Base-by-base conservation (phyloP, 176 grass and related monocot species). In the Pontederia crassipes region DNA sequence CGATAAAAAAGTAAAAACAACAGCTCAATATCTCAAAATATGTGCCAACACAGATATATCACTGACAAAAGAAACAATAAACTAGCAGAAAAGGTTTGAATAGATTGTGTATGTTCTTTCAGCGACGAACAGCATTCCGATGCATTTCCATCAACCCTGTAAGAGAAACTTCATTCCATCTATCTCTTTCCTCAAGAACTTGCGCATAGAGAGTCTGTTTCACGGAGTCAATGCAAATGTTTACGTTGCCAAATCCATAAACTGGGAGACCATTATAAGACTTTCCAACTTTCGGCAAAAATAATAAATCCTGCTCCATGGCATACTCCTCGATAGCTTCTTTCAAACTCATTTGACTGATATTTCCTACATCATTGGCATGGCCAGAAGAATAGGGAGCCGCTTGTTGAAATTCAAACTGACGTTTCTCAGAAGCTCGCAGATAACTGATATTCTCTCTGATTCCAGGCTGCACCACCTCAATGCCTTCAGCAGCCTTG, bases 321-420 rank as follows among this genome's bases (percentile, higher is more conserved):
- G 92, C 92, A 80, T 82, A 96, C 54, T 75, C 83, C 73, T 96
- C 83, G 16, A 91, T 85, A 58, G 70, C 77, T 68, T 96, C 92
- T 69, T 85, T 96, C 69, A 91, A 96, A 52, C 81, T 96, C 81
- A 90, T 72, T 83, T 88, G 83, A 1, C 72, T 68, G 70, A 79
- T 63, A 50, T 45, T 16, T 46, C 72, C 69, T 35, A 71, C 75
- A 54, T 75, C 67, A 29, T 64, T 78, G 18, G 68, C 55, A 70
- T 70, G 45, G 49, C 72, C 72, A 72, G 59, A 48, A 7, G 68
- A 13, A 65, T 72, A 74, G 48, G 77, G 65, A 9, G 72, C 63
- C 62, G 80, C 73, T 70, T 87, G 77, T 49, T 90, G 83, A 18
- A 80, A 78, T 61, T 96, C 86, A 61, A 85, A 80, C 68, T 96